Base-by-base conservation (phyloP, 208 protist species). In the Lotmaria passim region DNA sequence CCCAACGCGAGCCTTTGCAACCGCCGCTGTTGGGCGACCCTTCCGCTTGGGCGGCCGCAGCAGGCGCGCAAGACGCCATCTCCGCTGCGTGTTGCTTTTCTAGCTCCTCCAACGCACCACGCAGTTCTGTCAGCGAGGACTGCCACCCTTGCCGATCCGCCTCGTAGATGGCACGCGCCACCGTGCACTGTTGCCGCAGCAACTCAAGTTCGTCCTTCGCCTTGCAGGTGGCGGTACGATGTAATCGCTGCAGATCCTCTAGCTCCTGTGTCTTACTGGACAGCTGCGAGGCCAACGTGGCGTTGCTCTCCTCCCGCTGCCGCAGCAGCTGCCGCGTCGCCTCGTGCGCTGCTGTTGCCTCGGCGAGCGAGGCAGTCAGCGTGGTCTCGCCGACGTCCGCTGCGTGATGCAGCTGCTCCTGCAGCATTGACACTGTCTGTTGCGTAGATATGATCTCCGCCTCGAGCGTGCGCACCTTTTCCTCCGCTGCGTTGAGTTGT, bases 1-100 rank as follows among this genome's bases (percentile, higher is more conserved):
- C 55, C 65, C 64, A 78, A 28, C 73, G 47, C 11, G 70, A 75
- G 14, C 17, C 19, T 23, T 3, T 50, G 59, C 21, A 44, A 12
- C 15, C 17, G 19, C 30, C 41, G 8, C 21, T 53, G 14, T 26
- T 19, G 2, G 10, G 26, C 1, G 47, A 0, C 12, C 1, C 26
- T 11, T 24, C 31, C 34, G 14, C n/a, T 14, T 0, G 21, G 7
- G 50, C 3, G 43, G 12, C 21, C 2, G 4, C 31, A 7, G 1
- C 14, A 14, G 48, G 10, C 21, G 17, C 64, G 15, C n/a, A 34
- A 46, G 31, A 12, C 12, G 24, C 15, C 11, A 17, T 10, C n/a
- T 53, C 52, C 1, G 21, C 23, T 14, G 14, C 47, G 57, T 8
- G 34, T 8, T 64, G 50, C 3, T 39, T 17, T 33, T 41, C 58